phyloP scores from a whole-genome alignment of 306 rosid species.

The Morella rubra region DNA sequence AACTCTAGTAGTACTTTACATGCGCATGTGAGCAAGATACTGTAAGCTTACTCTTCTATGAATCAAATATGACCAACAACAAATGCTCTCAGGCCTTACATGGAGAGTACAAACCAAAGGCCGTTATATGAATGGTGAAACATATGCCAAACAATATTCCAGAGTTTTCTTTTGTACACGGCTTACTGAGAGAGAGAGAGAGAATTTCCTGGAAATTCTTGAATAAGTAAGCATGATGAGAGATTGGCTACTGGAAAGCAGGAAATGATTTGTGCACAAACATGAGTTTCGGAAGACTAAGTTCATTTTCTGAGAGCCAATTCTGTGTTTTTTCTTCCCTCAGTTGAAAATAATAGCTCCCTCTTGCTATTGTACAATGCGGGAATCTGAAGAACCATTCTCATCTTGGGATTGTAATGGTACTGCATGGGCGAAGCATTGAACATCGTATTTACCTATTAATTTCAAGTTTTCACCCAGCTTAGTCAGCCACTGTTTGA shows the following conservation, averaged over 20 bases:
- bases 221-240: background rate
- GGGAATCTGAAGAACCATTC: background rate
- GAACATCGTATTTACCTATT: background rate
- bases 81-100: background rate
- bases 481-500: background rate
- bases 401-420: background rate
- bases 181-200: too few relatives aligned
- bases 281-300: background rate
- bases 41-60: background rate
- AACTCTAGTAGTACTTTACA: background rate
- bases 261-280: conserved; percentile 6
- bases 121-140: background rate
- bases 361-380: background rate
- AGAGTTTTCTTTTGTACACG: background rate
- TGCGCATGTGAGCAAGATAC: background rate
- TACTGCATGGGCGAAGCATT: background rate
- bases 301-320: background rate
- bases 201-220: background rate
- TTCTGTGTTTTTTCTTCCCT: background rate
- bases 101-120: background rate
- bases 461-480: conserved; percentile 2
- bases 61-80: background rate
- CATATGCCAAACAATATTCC: background rate
- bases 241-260: background rate
- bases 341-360: background rate